Evolutionary conservation across 2,329 filamentous ascomycete genomes (phyloP).

Genomic region (Talaromyces pinophilus): DNA sequence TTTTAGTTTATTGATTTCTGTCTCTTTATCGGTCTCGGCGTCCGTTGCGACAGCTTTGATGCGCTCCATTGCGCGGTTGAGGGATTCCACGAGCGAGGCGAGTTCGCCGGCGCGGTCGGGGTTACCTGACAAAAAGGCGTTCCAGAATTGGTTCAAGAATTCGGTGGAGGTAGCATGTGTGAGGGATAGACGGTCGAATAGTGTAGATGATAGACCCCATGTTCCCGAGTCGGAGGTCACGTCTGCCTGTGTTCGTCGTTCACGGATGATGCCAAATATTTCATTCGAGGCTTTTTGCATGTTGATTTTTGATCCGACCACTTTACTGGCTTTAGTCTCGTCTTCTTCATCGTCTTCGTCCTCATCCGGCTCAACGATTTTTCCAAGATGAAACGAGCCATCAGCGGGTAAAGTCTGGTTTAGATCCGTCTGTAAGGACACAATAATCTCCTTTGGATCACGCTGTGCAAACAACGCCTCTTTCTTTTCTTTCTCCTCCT

Average conservation of each 20-base stretch:
- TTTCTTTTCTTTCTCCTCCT: conserved; percentile 40
- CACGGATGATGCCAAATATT: conserved; percentile 60
- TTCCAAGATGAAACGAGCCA: conserved; percentile 69
- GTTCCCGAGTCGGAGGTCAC: conserved; percentile 40
- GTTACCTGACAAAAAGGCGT: conserved; percentile 85
- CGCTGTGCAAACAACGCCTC: conserved; percentile 67
- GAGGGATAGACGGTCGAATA: conserved; percentile 65
- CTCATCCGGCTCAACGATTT: conserved; percentile 55
- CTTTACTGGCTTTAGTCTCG: conserved; percentile 43
- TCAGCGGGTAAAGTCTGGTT: conserved; percentile 47
- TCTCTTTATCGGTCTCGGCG: conserved; percentile 72
- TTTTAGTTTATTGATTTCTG: conserved; percentile 66
- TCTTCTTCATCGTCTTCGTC: conserved; percentile 62
- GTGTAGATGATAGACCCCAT: conserved; percentile 50
- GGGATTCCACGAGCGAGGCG: conserved; percentile 76
- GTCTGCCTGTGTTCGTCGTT: conserved; percentile 54
- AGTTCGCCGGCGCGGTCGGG: conserved; percentile 77
- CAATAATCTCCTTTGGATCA: conserved; percentile 67
- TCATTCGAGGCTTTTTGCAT: conserved; percentile 58
- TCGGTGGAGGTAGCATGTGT: conserved; percentile 93
- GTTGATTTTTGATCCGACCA: conserved; percentile 70
- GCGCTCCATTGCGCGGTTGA: conserved; percentile 73
- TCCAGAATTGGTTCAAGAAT: conserved; percentile 98
- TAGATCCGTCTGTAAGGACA: conserved; percentile 64
- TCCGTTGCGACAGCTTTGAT: conserved; percentile 78